Evolutionary conservation across 1,284 basidiomycete species (phyloP).

Genomic region (Puccinia polysora): DNA sequence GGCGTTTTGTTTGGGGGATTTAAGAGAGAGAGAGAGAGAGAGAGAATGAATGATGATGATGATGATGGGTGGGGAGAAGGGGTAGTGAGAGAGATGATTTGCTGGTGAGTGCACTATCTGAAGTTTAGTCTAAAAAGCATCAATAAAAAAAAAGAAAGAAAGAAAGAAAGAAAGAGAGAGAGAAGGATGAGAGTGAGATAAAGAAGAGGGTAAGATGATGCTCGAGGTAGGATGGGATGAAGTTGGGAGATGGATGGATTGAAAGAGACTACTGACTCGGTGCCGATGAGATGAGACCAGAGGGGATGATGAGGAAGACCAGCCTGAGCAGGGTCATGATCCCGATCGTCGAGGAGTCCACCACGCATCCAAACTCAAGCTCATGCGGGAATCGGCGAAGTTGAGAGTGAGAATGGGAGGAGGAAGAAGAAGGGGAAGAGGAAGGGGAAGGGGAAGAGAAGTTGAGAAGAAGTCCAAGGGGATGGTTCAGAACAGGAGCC

Average conservation of each 20-base stretch:
- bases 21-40: no score
- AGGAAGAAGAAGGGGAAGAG: background rate
- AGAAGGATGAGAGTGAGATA: no score
- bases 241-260: background rate
- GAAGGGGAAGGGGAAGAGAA: background rate
- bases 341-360: conserved; percentile 35
- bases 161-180: no score
- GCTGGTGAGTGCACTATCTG: background rate
- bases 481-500: no score
- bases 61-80: background rate
- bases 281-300: conserved; percentile 30
- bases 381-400: background rate
- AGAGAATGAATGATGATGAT: background rate
- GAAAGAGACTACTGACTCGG: conserved; percentile 15
- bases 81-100: conserved; percentile 8
- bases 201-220: no score
- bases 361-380: conserved; percentile 40
- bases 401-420: background rate
- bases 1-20: no score
- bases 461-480: no score
- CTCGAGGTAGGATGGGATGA: background rate
- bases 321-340: no score
- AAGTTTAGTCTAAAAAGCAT: no score
- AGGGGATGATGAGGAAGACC: no score
- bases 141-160: no score